Conservation (phyloP, 1,284 basidiomycete species). For the Coniophora puteana region DNA sequence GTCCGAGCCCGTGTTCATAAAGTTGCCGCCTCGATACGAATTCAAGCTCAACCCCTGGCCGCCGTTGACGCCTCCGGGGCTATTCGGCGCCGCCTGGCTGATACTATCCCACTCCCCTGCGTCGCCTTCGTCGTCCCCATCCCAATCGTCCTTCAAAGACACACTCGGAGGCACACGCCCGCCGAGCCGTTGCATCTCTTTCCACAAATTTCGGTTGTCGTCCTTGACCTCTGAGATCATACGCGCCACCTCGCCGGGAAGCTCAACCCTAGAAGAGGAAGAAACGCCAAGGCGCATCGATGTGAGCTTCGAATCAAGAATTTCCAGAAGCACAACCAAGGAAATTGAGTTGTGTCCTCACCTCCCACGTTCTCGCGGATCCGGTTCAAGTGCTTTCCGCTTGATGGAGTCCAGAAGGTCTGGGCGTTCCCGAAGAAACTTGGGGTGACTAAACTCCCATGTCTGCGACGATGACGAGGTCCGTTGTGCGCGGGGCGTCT, state of each 20-base stretch:
- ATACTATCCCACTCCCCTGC: too few relatives aligned
- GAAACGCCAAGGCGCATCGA: conserved; percentile 21
- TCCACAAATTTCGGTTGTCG: conserved; percentile 48
- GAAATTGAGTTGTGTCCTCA: conserved; percentile 9
- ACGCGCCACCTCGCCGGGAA: conserved; percentile 74
- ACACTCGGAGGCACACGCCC: conserved; percentile 22
- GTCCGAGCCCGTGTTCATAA: too few relatives aligned
- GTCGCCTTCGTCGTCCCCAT: neutral
- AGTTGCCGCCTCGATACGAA: too few relatives aligned
- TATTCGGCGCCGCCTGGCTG: too few relatives aligned
- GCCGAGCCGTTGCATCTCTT: conserved; percentile 39
- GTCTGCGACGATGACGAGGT: conserved; percentile 77
- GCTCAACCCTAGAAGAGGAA: conserved; percentile 49
- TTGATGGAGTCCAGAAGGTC: conserved; percentile 85
- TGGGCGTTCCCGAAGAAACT: conserved; percentile 77
- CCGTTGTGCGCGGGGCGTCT: conserved; percentile 82
- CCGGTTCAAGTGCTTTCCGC: conserved; percentile 77
- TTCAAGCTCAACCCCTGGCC: too few relatives aligned
- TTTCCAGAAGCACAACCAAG: neutral
- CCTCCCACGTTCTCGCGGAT: conserved; percentile 40
- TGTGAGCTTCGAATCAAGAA: neutral
- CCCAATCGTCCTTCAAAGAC: neutral
- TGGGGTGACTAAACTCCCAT: conserved; percentile 88
- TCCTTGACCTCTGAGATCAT: conserved; percentile 66
- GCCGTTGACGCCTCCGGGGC: too few relatives aligned